phyloP scores from a whole-genome alignment of 2,329 filamentous ascomycete species.

The Verticillium albo-atrum region DNA sequence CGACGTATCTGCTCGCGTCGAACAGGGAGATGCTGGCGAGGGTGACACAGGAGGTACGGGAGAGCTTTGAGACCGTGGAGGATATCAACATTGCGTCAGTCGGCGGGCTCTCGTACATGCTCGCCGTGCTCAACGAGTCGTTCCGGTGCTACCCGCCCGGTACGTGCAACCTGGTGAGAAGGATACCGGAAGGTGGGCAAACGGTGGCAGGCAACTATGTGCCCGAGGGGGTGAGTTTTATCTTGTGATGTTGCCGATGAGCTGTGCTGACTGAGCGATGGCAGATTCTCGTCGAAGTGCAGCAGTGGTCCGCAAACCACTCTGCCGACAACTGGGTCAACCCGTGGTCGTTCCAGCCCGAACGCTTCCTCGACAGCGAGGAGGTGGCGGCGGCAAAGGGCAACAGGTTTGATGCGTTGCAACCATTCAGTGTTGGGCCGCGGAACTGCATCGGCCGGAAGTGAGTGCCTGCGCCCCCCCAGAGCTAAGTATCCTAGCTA shows the following conservation, averaged over 20 bases:
- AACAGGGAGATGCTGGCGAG: slow-evolving; percentile 23
- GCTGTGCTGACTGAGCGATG: neutral
- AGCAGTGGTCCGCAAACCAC: slow-evolving; percentile 9
- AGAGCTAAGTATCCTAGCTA: neutral
- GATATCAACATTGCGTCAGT: slow-evolving; percentile 32
- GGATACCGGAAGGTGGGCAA: slow-evolving; percentile 23
- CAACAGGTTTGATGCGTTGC: slow-evolving; percentile 38
- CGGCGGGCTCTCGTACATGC: slow-evolving; percentile 29
- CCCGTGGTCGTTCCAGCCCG: slow-evolving; percentile 39
- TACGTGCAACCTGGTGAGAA: slow-evolving; percentile 16
- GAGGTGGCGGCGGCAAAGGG: neutral
- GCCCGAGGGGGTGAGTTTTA: slow-evolving; percentile 25
- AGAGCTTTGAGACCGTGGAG: slow-evolving; percentile 24
- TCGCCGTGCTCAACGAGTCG: slow-evolving; percentile 35
- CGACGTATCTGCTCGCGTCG: slow-evolving; percentile 31
- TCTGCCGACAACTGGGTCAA: slow-evolving; percentile 32
- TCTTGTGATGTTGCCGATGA: neutral
- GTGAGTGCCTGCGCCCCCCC: slow-evolving; percentile 24
- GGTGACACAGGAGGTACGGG: slow-evolving; percentile 33
- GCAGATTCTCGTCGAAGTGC: slow-evolving; percentile 6
- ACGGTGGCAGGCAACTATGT: slow-evolving; percentile 23
- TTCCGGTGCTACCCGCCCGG: slow-evolving; percentile 30
- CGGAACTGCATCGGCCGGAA: slow-evolving; percentile 47
- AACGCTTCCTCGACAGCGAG: slow-evolving; percentile 33
- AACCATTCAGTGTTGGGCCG: slow-evolving; percentile 44